Evolutionary conservation across 768 basidiomycete genomes (phyloP).

Genomic region (Lactarius hengduanensis): DNA sequence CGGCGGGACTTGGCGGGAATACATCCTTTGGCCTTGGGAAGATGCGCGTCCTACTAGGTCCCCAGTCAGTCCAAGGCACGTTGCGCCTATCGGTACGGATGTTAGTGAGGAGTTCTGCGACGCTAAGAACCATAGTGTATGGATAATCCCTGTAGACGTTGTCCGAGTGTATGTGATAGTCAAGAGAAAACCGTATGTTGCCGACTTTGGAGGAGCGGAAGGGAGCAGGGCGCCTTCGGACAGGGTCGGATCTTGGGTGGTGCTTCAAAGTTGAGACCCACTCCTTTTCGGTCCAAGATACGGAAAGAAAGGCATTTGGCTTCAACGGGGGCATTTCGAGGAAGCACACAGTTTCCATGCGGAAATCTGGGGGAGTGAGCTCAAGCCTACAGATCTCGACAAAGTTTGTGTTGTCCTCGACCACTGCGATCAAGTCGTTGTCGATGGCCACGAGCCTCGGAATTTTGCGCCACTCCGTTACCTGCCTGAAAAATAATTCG

Average conservation of each 20-base stretch:
- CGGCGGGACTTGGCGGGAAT: not conserved
- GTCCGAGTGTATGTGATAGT: slow-evolving; percentile 2
- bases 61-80: slow-evolving; percentile 15
- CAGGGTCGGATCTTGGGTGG: not conserved
- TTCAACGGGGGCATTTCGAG: slow-evolving; percentile 11
- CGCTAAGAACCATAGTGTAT: slow-evolving; percentile 14
- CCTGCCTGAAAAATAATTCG: not conserved
- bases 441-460: slow-evolving; percentile 19
- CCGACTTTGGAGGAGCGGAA: slow-evolving; percentile 22
- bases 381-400: slow-evolving; percentile 20
- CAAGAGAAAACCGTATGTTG: slow-evolving; percentile 6
- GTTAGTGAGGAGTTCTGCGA: not conserved
- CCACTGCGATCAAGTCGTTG: slow-evolving; percentile 8
- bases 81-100: not conserved
- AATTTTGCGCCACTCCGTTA: slow-evolving; percentile 9
- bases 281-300: slow-evolving; percentile 6
- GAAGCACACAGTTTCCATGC: slow-evolving; percentile 4
- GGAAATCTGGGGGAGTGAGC: not conserved
- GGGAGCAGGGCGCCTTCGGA: slow-evolving; percentile 3
- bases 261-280: slow-evolving; percentile 13
- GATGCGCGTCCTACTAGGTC: slow-evolving; percentile 14
- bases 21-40: not conserved
- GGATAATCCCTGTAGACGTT: not conserved
- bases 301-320: not conserved
- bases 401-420: slow-evolving; percentile 4